Conservation (phyloP, 2,329 filamentous ascomycete species). For the Fusarium zealandicum region DNA sequence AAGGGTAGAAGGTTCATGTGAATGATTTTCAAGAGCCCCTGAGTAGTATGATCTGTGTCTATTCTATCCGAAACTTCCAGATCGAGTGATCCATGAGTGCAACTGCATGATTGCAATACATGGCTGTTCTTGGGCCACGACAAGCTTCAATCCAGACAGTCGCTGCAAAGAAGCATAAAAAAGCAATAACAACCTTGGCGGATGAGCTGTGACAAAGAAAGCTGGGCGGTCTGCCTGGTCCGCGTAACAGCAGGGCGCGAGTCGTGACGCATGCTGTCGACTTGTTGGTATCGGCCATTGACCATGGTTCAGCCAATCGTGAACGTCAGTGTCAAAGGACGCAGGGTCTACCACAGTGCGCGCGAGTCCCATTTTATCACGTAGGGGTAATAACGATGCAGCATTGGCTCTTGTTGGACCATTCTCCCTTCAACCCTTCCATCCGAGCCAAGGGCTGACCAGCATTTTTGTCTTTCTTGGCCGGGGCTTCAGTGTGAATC, state of each 20-base stretch:
- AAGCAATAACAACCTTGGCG: slow-evolving; percentile 8
- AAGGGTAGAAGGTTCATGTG: too few species aligned
- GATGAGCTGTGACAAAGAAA: slow-evolving; percentile 16
- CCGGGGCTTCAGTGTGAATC: slow-evolving; percentile 9
- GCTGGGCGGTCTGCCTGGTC: slow-evolving; percentile 8
- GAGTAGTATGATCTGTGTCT: too few species aligned
- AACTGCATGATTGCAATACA: too few species aligned
- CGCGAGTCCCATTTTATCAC: slow-evolving; percentile 20
- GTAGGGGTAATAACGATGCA: slow-evolving; percentile 14
- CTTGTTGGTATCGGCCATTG: slow-evolving; percentile 35
- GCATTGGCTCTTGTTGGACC: slow-evolving; percentile 22
- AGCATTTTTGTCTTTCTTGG: slow-evolving; percentile 6
- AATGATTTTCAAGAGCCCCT: too few species aligned
- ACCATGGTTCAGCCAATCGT: slow-evolving; percentile 31
- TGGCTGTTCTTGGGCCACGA: neutral
- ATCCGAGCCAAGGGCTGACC: slow-evolving; percentile 21
- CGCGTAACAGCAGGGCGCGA: slow-evolving; percentile 28
- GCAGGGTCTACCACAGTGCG: slow-evolving; percentile 32
- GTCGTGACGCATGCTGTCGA: slow-evolving; percentile 35
- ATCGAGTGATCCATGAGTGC: too few species aligned
- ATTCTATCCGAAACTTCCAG: too few species aligned
- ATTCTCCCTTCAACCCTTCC: slow-evolving; percentile 32
- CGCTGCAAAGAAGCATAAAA: neutral
- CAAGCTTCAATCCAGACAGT: slow-evolving; percentile 17
- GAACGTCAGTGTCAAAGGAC: neutral